Conservation (phyloP, 768 basidiomycete species). For the Auricularia cornea region DNA sequence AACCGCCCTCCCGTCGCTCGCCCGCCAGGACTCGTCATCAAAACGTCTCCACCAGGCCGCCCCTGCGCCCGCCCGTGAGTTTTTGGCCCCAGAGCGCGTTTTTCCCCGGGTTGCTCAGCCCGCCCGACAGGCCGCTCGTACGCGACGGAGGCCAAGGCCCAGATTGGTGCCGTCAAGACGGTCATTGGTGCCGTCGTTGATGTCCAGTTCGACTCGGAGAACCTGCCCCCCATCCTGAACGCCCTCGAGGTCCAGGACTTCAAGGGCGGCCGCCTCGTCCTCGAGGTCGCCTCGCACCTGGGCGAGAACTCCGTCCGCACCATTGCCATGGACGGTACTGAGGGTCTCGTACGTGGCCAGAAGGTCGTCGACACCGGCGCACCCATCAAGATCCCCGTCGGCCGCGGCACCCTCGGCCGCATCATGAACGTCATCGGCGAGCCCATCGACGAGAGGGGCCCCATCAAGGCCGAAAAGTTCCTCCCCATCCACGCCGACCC, state of each 20-base stretch:
- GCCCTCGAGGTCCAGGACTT: conserved; percentile 96
- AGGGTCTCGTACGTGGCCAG: conserved; percentile 98
- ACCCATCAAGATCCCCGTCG: conserved; percentile 96
- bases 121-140: conserved; percentile 61
- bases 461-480: conserved; percentile 91
- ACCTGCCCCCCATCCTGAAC: conserved; percentile 95
- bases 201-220: conserved; percentile 93
- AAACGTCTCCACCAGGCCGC: conserved; percentile 37
- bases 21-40: conserved; percentile 17
- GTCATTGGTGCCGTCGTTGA: conserved; percentile 99
- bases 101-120: not conserved
- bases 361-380: conserved; percentile 95
- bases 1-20: conserved; percentile 34
- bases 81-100: too few species aligned
- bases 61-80: conserved; percentile 41
- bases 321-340: conserved; percentile 99
- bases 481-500: conserved; percentile 96
- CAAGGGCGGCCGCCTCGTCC: conserved; percentile 91
- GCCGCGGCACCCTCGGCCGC: conserved; percentile 87
- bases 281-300: conserved; percentile 96
- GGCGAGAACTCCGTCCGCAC: conserved; percentile 99
- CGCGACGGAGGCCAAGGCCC: conserved; percentile 78
- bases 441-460: conserved; percentile 99
- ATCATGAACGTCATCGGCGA: conserved; percentile 99
- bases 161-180: conserved; percentile 82